Percentiles rank a stretch among this genome's conserved stretches.
These are phyloP conservation scores for Scheffersomyces insectosa DNA, from an alignment of 1,139 yeast genomes.

Conservation along the genomic window DNA sequence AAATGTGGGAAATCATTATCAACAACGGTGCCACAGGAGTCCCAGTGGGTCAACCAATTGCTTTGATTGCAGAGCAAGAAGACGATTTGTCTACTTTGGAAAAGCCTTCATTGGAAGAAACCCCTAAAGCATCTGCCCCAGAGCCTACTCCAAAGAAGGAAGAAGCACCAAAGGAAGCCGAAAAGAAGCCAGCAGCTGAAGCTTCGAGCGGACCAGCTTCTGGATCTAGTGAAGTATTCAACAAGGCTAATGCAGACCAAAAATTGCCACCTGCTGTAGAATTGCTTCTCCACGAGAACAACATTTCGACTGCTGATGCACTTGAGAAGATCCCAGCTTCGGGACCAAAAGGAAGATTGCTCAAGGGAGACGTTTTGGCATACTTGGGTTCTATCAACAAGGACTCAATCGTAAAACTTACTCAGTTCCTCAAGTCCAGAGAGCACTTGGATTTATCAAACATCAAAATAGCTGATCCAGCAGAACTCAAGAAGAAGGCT, in stretches of 20 bases:
- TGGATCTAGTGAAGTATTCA: conserved; percentile 21
- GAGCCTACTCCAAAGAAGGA: conserved; percentile 16
- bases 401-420: conserved; percentile 52
- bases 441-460: conserved; percentile 76
- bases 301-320: conserved; percentile 70
- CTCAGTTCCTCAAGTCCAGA: conserved; percentile 56
- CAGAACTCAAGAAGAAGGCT: conserved; percentile 14
- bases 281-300: conserved; percentile 58
- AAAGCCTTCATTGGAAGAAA: conserved; percentile 51
- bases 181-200: conserved; percentile 12
- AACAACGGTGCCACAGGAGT: conserved; percentile 75
- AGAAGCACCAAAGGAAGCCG: conserved; percentile 16
- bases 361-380: conserved; percentile 90
- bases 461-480: conserved; percentile 54
- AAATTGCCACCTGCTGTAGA: conserved; percentile 81
- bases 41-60: conserved; percentile 88
- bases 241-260: conserved; percentile 61
- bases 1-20: conserved; percentile 72
- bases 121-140: conserved; percentile 23
- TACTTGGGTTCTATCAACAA: conserved; percentile 69
- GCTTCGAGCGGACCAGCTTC: conserved; percentile 12
- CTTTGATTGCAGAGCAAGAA: conserved; percentile 81
- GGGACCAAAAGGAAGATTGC: conserved; percentile 84
- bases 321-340: conserved; percentile 71
- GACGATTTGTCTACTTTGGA: conserved; percentile 73